Evolutionary conservation across 1,284 basidiomycete species (phyloP), one percentile per base, ranked within the genome.

Genomic region (Puccinia polysora): DNA sequence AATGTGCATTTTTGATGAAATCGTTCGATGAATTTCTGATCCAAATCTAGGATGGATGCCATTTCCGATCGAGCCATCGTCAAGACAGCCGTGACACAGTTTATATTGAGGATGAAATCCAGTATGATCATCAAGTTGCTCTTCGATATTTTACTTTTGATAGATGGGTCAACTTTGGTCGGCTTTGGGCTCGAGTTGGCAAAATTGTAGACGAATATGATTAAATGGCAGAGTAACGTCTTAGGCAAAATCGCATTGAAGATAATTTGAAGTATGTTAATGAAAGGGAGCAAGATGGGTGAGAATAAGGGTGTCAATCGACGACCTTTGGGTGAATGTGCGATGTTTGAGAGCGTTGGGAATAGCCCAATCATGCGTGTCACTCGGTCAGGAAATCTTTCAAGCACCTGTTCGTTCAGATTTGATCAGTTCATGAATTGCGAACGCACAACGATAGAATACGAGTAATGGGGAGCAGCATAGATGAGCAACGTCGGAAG

Each of bases 331-430:
- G 56, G 55, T 7, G 67, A 70, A 23, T 25, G 47, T 10, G 20
- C 55, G 23, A 70, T 70, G 2, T 70, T 43, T 34, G 67, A 70
- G 38, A 70, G 25, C 43, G 67, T 70, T 34, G 67, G 67, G 56
- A 59, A 70, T 25, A 70, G 36, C 18, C 47, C 56, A 2, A 70
- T 62, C 15, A 60, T 36, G 47, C 62, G 67, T 32, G 30, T 36
- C 28, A 70, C 40, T 23, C 36, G 40, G 20, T 59, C 55, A 6
- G 67, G 67, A 25, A 49, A 50, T 60, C 56, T 70, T 28, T 59
- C 43, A 5, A 70, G 47, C n/a, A 70, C 12, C 67, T 70, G 36
- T 36, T 30, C 25, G 25, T 3, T 18, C 38, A 43, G 43, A 25
- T 14, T 59, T 12, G 23, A 59, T 23, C 14, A 52, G 15, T 25